These are phyloP conservation scores for Geotrichum aggregatum DNA, from an alignment of 1,139 yeast genomes.

Conservation along the genomic window DNA sequence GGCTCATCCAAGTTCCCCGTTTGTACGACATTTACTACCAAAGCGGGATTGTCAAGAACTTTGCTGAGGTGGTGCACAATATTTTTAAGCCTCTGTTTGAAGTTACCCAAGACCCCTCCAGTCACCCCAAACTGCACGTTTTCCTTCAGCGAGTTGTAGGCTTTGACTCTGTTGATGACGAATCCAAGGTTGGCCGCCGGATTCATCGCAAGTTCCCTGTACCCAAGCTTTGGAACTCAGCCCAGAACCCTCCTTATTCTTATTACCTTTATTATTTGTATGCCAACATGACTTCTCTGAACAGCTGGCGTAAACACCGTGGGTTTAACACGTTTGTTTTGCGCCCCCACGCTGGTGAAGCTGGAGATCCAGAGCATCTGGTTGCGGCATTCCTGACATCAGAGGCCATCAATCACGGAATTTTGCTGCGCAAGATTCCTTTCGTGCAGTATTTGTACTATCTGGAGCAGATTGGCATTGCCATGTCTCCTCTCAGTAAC, in stretches of 20 bases:
- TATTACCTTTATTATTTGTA: constrained; percentile 86
- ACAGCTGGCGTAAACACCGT: constrained; percentile 69
- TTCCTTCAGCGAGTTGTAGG: constrained; percentile 94
- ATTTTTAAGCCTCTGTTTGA: constrained; percentile 88
- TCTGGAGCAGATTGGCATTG: constrained; percentile 91
- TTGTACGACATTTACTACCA: constrained; percentile 84
- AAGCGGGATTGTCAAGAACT: constrained; percentile 63
- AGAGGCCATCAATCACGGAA: constrained; percentile 94
- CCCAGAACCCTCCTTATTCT: constrained; percentile 92
- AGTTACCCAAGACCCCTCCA: constrained; percentile 75
- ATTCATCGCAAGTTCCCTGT: constrained; percentile 76
- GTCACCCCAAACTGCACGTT: constrained; percentile 83
- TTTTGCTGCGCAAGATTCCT: constrained; percentile 84
- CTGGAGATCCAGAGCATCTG: constrained; percentile 97
- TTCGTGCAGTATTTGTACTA: constrained; percentile 90
- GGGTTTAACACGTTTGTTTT: constrained; percentile 84
- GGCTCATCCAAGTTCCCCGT: constrained; percentile 95
- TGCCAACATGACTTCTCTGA: constrained; percentile 80
- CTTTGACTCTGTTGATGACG: constrained; percentile 97
- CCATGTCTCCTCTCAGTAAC: constrained; percentile 98
- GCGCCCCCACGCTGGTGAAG: constrained; percentile 98
- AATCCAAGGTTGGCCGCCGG: constrained; percentile 82
- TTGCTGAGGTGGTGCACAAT: constrained; percentile 73
- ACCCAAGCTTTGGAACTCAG: constrained; percentile 73
- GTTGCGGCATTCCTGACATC: constrained; percentile 85